Conservation (phyloP, 2,329 filamentous ascomycete genomes). For the Penicillium sp. region DNA sequence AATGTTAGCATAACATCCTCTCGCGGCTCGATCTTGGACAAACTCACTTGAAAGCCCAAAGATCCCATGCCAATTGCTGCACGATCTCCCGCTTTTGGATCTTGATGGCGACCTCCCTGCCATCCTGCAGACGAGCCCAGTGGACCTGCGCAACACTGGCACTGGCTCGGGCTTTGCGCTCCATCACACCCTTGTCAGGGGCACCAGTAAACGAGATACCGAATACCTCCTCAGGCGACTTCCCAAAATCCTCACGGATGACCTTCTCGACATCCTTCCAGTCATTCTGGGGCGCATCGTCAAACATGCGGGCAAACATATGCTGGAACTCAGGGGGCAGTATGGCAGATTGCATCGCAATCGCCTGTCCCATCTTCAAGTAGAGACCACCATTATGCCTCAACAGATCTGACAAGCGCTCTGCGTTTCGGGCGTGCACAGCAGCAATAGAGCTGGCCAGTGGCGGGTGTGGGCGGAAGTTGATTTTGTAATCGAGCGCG, state of each 20-base stretch:
- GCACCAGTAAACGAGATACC: slow-evolving; percentile 77
- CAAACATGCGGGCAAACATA: slow-evolving; percentile 97
- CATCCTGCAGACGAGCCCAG: slow-evolving; percentile 83
- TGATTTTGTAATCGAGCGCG: slow-evolving; percentile 92
- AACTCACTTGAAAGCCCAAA: slow-evolving; percentile 86
- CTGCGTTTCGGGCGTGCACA: slow-evolving; percentile 79
- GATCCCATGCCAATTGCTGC: slow-evolving; percentile 87
- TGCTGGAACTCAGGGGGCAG: slow-evolving; percentile 91
- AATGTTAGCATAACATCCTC: slow-evolving; percentile 16
- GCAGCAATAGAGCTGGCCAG: slow-evolving; percentile 72
- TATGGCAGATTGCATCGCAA: slow-evolving; percentile 96
- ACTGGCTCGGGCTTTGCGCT: slow-evolving; percentile 68
- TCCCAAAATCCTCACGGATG: slow-evolving; percentile 83
- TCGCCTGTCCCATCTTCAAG: slow-evolving; percentile 95
- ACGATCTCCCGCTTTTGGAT: slow-evolving; percentile 94
- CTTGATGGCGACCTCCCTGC: slow-evolving; percentile 90
- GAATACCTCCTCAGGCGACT: slow-evolving; percentile 84
- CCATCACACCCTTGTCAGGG: slow-evolving; percentile 64
- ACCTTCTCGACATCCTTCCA: slow-evolving; percentile 86
- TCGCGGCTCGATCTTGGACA: neutral
- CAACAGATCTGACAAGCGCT: slow-evolving; percentile 77
- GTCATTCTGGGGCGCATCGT: slow-evolving; percentile 89
- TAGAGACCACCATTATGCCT: slow-evolving; percentile 88
- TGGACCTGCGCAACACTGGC: slow-evolving; percentile 97
- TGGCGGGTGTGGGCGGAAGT: slow-evolving; percentile 79